phyloP scores from a whole-genome alignment of 1,284 basidiomycete species.

The Moesziomyces sp. region DNA sequence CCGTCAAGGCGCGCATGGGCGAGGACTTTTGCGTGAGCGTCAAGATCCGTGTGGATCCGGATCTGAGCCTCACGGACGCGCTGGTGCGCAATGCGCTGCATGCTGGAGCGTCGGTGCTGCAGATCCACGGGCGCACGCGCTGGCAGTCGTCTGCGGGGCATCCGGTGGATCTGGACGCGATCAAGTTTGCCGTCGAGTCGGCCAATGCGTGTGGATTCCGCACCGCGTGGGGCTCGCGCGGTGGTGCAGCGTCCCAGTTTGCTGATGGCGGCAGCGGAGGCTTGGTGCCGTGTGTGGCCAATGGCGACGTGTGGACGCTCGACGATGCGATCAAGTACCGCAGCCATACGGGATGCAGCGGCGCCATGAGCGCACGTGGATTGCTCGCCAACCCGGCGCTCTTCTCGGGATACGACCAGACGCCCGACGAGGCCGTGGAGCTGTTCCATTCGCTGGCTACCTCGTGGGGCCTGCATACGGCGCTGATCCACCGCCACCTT shows the following conservation, averaged over 20 bases:
- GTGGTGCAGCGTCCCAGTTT: constrained; percentile 35
- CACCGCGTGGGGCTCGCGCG: constrained; percentile 45
- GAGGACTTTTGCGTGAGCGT: constrained; percentile 73
- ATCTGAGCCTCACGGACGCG: constrained; percentile 71
- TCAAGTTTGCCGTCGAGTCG: constrained; percentile 72
- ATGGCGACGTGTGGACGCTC: constrained; percentile 73
- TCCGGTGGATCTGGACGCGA: constrained; percentile 71
- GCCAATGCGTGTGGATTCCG: constrained; percentile 62
- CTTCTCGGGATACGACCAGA: constrained; percentile 72
- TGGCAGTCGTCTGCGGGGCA: constrained; percentile 71
- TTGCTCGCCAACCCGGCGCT: constrained; percentile 74
- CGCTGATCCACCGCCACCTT: constrained; percentile 71
- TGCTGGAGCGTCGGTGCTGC: constrained; percentile 71
- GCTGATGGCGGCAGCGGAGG: constrained; percentile 67
- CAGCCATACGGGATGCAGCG: constrained; percentile 70
- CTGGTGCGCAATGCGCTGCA: constrained; percentile 71
- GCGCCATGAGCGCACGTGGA: constrained; percentile 74
- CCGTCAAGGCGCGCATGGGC: constrained; percentile 72
- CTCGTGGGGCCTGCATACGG: constrained; percentile 71
- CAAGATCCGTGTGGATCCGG: constrained; percentile 74
- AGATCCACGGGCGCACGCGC: constrained; percentile 74
- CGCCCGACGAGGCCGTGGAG: constrained; percentile 71
- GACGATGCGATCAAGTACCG: constrained; percentile 70
- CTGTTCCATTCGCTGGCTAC: constrained; percentile 71
- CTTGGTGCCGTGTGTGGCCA: constrained; percentile 72